Conservation (phyloP, 2,329 filamentous ascomycete species). For the Lasiodiplodia hormozganensis region DNA sequence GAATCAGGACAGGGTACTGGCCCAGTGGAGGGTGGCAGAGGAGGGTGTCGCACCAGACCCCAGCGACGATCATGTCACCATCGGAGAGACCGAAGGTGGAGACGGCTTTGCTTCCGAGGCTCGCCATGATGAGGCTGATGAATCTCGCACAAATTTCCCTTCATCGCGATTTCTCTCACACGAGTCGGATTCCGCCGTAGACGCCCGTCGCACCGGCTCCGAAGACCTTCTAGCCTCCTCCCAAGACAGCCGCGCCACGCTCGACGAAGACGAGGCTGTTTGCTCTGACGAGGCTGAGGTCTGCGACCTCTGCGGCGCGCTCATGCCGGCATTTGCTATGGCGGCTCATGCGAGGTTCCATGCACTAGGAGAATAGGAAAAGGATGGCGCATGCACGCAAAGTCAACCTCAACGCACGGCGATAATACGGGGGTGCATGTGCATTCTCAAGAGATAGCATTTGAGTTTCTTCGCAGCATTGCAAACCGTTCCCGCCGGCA, state of each 20-base stretch:
- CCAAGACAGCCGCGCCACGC: constrained; percentile 32
- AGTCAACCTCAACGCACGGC: not conserved
- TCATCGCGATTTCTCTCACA: not conserved
- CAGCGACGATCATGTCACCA: not conserved
- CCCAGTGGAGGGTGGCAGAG: constrained; percentile 57
- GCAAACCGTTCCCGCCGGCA: not conserved
- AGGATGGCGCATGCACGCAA: not conserved
- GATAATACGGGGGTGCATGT: too few relatives aligned
- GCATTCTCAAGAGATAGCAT: not conserved
- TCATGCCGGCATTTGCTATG: constrained; percentile 65
- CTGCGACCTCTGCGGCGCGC: constrained; percentile 60
- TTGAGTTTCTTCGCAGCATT: not conserved
- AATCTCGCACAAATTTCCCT: not conserved
- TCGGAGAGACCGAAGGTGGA: constrained; percentile 13
- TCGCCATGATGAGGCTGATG: constrained; percentile 7
- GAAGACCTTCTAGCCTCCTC: constrained; percentile 43
- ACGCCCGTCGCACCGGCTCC: constrained; percentile 35
- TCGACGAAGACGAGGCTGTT: constrained; percentile 33
- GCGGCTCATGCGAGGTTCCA: constrained; percentile 64
- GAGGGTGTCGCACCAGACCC: constrained; percentile 14
- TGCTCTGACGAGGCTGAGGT: constrained; percentile 42
- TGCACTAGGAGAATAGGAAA: constrained; percentile 31
- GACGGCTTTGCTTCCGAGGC: constrained; percentile 9
- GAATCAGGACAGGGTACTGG: constrained; percentile 71
- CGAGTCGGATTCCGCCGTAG: constrained; percentile 3